A percentile compares a stretch with the other conserved stretches of the same genome.
phyloP scores from a whole-genome alignment of 2,329 filamentous ascomycete genomes.

The Trichoderma sp. region DNA sequence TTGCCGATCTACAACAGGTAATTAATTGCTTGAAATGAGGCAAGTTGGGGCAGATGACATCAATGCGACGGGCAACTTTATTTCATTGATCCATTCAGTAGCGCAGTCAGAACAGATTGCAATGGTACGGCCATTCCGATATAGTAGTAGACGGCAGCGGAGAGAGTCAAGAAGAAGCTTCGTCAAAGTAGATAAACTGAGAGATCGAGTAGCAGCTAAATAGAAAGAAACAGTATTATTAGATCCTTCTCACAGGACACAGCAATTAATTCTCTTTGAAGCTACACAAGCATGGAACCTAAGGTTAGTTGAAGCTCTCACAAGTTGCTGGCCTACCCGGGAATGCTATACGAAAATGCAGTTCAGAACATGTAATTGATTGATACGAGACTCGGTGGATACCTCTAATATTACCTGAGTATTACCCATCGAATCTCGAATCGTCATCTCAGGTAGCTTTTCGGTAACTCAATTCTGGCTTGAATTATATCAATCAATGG shows the following conservation, averaged over 20 bases:
- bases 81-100: background rate
- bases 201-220: background rate
- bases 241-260: too few relatives aligned
- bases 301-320: background rate
- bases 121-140: background rate
- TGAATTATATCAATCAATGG: background rate
- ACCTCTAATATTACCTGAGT: background rate
- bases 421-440: background rate
- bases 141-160: too few relatives aligned
- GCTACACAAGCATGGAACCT: background rate
- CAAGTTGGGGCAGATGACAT: background rate
- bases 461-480: too few relatives aligned
- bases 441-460: background rate
- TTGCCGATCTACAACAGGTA: background rate
- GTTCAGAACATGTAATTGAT: too few relatives aligned
- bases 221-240: background rate
- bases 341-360: background rate
- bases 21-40: background rate
- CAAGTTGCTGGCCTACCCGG: background rate
- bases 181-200: rapidly evolving
- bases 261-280: background rate
- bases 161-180: background rate
- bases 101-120: background rate
- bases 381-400: background rate
- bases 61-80: background rate